Evolutionary conservation across 2,329 filamentous ascomycete genomes (phyloP).

Genomic region (Dendrostoma leiphaemia): DNA sequence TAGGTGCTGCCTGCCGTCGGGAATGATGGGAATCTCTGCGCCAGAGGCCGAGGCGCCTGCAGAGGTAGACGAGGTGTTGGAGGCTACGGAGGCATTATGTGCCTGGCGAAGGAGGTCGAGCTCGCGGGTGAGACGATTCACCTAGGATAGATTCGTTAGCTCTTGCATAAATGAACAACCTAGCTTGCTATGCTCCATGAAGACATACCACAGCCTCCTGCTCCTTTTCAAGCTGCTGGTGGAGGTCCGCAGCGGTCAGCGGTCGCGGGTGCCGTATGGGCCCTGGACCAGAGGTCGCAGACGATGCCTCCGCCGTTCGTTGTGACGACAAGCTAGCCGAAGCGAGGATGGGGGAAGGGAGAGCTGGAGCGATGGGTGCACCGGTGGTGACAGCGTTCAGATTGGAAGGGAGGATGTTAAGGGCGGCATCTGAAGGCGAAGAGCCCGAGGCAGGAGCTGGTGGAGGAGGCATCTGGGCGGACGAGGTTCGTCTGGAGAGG

Average conservation of each 20-base stretch:
- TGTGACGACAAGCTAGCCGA: conserved; percentile 21
- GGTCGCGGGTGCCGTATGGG: conserved; percentile 85
- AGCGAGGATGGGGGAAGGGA: conserved; percentile 34
- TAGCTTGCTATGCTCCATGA: background rate
- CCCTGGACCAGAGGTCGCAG: conserved; percentile 56
- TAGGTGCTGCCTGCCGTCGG: conserved; percentile 40
- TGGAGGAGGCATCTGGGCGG: conserved; percentile 42
- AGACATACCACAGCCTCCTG: conserved; percentile 82
- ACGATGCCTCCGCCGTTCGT: conserved; percentile 39
- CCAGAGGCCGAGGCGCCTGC: conserved; percentile 50
- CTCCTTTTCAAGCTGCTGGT: conserved; percentile 88
- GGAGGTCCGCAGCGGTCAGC: conserved; percentile 83
- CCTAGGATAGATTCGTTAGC: conserved; percentile 45
- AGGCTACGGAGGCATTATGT: conserved; percentile 65
- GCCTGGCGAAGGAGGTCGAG: conserved; percentile 75
- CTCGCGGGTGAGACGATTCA: conserved; percentile 90
- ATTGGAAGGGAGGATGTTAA: conserved; percentile 59
- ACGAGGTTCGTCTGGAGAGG: conserved; percentile 42
- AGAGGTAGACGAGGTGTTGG: conserved; percentile 63
- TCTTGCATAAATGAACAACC: background rate
- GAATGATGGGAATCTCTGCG: conserved; percentile 45
- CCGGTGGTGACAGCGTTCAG: conserved; percentile 46
- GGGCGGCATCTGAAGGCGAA: conserved; percentile 32
- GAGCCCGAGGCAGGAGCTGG: conserved; percentile 31
- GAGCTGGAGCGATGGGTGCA: conserved; percentile 28